These are phyloP conservation scores for Pseudogymnoascus sp. DNA, from an alignment of 2,329 filamentous ascomycete genomes.

Conservation along the genomic window DNA sequence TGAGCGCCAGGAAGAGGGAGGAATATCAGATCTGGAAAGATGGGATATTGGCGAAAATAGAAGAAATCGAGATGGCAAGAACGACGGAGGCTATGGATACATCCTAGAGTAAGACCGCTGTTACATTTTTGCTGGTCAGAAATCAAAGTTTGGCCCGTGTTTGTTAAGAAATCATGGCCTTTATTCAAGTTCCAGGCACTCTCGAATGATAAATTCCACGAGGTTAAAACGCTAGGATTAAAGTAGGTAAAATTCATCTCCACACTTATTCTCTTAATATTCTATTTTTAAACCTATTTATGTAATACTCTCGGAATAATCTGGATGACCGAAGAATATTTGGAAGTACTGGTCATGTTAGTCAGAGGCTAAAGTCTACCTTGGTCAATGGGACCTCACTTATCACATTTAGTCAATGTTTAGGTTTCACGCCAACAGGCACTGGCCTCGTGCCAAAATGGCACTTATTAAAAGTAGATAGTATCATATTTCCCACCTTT, in stretches of 20 bases:
- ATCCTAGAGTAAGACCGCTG: neutral
- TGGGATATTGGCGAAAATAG: conserved; percentile 47
- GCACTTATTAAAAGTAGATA: neutral
- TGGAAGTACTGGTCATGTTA: neutral
- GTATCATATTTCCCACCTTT: neutral
- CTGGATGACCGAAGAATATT: neutral
- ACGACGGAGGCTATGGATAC: conserved; percentile 13
- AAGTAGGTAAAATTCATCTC: neutral
- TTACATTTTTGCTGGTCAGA: neutral
- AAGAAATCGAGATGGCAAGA: conserved; percentile 32
- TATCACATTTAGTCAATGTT: neutral
- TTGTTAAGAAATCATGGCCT: neutral
- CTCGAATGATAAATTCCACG: neutral
- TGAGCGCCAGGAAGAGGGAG: conserved; percentile 53
- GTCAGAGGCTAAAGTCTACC: neutral
- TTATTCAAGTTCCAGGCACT: neutral
- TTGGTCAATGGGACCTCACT: neutral
- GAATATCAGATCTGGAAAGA: conserved; percentile 60
- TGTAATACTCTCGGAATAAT: neutral
- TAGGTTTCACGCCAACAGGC: neutral
- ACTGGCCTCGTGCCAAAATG: neutral
- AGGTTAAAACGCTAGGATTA: neutral
- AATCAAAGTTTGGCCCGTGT: neutral
- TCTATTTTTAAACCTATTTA: neutral
- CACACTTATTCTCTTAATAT: neutral